Base-by-base conservation (phyloP, 805 yeast genomes). In the Candida takata region DNA sequence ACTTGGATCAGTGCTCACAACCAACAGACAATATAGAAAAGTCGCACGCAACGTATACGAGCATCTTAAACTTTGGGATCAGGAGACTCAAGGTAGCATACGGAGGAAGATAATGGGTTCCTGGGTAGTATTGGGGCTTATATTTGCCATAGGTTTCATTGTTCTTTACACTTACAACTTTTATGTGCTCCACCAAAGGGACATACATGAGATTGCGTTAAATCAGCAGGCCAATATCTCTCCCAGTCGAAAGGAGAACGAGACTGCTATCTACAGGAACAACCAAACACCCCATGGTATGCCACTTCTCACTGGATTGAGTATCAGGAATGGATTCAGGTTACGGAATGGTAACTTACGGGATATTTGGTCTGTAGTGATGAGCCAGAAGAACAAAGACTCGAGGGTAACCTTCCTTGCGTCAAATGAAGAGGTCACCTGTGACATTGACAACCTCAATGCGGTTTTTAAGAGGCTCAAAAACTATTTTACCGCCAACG, bases 201-300 rank as follows among this genome's bases (percentile, higher is more conserved):
- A 81, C 47, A 71, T 79, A 19, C 72, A 72, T 36, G 74, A 72
- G 31, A 58, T 74, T 24, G 79, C 79, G 10, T 58, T 80, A 23
- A 55, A 60, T 25, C 70, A 74, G 46, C 96, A 87, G 56, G 71
- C 94, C 2, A 67, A 77, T 15, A 58, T 80, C 24, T 72, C 81
- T 3, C 60, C 77, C 6, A 79, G 84, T 2, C 65, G 95, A n/a
- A 64, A 69, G 29, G 64, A 66, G 5, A 66, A 71, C 33, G 95
- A 87, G 54, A 73, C 88, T 12, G 88, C 95, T 0, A 64, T 83
- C 9, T 79, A 83, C 56, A 70, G 92, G 43, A 80, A 86, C 34
- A 75, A 76, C 31, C 77, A 81, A 45, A 74, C 83, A 23, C 92
- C 88, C 16, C 77, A 74, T 52, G 84, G 85, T 5, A 54, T 73